Conservation (phyloP, 2,329 filamentous ascomycete genomes). For the Coniella vitis region DNA sequence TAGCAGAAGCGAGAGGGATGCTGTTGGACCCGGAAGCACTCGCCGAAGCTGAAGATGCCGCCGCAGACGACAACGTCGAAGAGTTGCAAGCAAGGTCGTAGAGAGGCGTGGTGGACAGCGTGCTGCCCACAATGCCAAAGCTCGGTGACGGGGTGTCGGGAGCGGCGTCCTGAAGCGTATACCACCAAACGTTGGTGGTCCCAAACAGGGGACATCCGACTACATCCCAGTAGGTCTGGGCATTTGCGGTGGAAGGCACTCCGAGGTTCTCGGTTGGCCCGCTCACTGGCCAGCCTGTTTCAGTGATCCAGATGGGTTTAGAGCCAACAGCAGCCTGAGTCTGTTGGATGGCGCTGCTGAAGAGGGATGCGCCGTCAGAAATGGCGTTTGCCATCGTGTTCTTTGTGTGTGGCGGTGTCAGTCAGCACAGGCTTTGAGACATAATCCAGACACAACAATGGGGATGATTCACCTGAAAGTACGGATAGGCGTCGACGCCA, state of each 20-base stretch:
- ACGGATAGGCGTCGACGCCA: constrained; percentile 80
- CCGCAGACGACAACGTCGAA: constrained; percentile 20
- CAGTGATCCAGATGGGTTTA: constrained; percentile 16
- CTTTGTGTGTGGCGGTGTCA: constrained; percentile 45
- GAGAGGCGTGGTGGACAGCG: constrained; percentile 47
- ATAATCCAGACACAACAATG: not conserved
- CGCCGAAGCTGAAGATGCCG: constrained; percentile 2
- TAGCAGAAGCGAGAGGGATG: not conserved
- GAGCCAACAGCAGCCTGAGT: constrained; percentile 46
- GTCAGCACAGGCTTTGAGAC: not conserved
- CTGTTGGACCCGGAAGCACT: not conserved
- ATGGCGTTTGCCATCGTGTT: constrained; percentile 60
- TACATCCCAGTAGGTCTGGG: constrained; percentile 70
- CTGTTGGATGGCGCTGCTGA: constrained; percentile 57
- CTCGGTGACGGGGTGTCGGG: constrained; percentile 57
- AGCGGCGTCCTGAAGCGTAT: constrained; percentile 63
- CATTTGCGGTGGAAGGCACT: constrained; percentile 40
- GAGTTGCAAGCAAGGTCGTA: constrained; percentile 56
- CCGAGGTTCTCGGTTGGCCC: constrained; percentile 9
- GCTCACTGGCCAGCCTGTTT: constrained; percentile 16
- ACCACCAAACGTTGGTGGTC: constrained; percentile 66
- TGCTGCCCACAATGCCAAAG: constrained; percentile 61
- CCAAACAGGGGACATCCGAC: constrained; percentile 67
- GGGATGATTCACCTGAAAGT: constrained; percentile 42
- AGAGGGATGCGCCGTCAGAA: constrained; percentile 55